These are phyloP conservation scores for Jamesozyma gamospora DNA, from an alignment of 805 yeast species.

Conservation along the genomic window DNA sequence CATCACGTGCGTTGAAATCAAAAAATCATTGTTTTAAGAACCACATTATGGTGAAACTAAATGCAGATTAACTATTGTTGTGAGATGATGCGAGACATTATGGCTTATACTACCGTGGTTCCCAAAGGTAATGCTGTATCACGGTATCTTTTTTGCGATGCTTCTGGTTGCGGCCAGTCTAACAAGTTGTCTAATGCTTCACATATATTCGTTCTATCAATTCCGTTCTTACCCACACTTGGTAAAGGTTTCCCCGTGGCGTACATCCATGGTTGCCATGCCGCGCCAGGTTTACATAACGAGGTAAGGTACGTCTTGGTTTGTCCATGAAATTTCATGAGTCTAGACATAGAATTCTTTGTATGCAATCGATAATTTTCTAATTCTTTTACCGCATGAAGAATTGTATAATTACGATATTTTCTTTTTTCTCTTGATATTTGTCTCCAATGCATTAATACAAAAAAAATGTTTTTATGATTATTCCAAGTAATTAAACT, in stretches of 20 bases:
- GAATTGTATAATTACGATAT: slow-evolving; percentile 16
- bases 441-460: slow-evolving; percentile 25
- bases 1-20: neutral
- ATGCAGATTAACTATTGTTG: no score
- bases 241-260: slow-evolving; percentile 16
- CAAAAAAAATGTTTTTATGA: slow-evolving; percentile 17
- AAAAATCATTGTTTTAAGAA: no score
- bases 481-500: slow-evolving; percentile 21
- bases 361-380: slow-evolving; percentile 23
- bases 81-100: no score
- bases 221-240: slow-evolving; percentile 11
- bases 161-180: neutral
- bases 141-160: neutral
- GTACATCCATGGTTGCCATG: slow-evolving; percentile 19
- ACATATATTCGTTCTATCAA: slow-evolving; percentile 14
- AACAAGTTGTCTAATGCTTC: slow-evolving; percentile 11
- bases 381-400: slow-evolving; percentile 26
- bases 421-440: slow-evolving; percentile 21
- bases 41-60: no score
- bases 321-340: neutral
- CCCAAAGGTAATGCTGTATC: neutral
- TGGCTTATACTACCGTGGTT: neutral
- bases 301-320: neutral
- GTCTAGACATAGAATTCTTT: slow-evolving; percentile 16
- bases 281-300: slow-evolving; percentile 1